A percentile compares a stretch with the other conserved stretches of the same genome.
These are phyloP conservation scores for Mucor plumbeus DNA, from an alignment of 371 early-diverging fungal species.

Conservation along the genomic window DNA sequence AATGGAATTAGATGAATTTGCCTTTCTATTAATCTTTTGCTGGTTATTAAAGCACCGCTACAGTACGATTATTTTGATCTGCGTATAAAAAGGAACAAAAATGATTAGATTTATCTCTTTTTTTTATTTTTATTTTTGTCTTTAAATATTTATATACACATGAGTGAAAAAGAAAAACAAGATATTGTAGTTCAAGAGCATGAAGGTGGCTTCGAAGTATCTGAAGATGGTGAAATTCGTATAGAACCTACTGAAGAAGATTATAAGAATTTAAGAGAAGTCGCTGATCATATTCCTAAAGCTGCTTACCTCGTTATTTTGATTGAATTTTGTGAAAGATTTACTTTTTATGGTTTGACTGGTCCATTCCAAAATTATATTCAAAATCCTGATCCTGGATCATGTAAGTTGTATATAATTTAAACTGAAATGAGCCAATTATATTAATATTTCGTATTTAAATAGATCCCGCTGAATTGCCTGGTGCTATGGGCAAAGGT, in stretches of 20 bases:
- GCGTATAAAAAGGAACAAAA: background rate
- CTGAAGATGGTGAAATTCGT: conserved; percentile 5
- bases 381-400: conserved; percentile 52
- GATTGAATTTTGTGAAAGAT: conserved; percentile 82
- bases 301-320: conserved; percentile 68
- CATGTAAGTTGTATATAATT: conserved; percentile 30
- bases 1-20: background rate
- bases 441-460: background rate
- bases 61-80: background rate
- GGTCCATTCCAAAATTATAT: conserved; percentile 71
- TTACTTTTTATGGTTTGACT: conserved; percentile 73
- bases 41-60: background rate
- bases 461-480: conserved; percentile 46
- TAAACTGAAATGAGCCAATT: background rate
- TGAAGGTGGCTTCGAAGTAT: conserved; percentile 27
- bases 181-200: conserved; percentile 27
- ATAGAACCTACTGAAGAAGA: conserved; percentile 58
- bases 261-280: conserved; percentile 50
- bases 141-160: background rate
- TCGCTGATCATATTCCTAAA: conserved; percentile 56
- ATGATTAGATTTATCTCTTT: background rate
- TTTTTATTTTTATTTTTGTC: background rate
- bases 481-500: conserved; percentile 54
- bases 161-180: conserved; percentile 23
- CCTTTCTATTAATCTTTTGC: background rate